Conservation (phyloP, 768 basidiomycete genomes). For the Cystofilobasidium ferigula region DNA sequence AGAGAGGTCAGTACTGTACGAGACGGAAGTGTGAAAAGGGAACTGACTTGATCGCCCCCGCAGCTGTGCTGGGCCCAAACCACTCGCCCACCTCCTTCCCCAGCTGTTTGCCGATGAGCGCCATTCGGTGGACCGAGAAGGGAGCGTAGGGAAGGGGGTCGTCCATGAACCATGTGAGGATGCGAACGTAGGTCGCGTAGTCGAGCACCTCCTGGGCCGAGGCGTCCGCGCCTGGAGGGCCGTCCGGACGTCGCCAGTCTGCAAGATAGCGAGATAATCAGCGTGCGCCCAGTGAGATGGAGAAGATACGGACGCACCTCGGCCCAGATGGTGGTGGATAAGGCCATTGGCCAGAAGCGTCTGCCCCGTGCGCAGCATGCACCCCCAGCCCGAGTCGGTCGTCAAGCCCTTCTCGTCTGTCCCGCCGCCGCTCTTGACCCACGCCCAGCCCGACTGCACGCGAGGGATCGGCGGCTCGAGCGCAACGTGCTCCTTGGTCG, state of each 20-base stretch:
- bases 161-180: conserved; percentile 91
- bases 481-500: conserved; percentile 21
- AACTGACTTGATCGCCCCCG: conserved; percentile 82
- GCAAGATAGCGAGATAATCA: conserved; percentile 2
- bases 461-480: conserved; percentile 25
- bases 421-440: conserved; percentile 39
- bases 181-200: conserved; percentile 79
- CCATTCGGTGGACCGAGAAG: conserved; percentile 94
- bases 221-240: background rate
- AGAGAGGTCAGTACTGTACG: conserved; percentile 2
- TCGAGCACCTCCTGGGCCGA: conserved; percentile 33
- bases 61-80: conserved; percentile 97
- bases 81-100: conserved; percentile 93
- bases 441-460: conserved; percentile 52
- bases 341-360: conserved; percentile 69
- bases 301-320: conserved; percentile 45
- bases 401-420: conserved; percentile 68
- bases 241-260: conserved; percentile 72
- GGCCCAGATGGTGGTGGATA: conserved; percentile 61
- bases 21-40: background rate
- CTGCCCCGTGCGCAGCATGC: conserved; percentile 82
- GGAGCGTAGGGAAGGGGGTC: conserved; percentile 71
- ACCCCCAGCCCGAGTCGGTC: conserved; percentile 79
- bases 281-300: background rate
- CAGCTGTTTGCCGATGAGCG: conserved; percentile 81